Evolutionary conservation across 441 rosid genomes (phyloP), one percentile per base, ranked within the genome.

Genomic region (Theobroma grandiflorum): DNA sequence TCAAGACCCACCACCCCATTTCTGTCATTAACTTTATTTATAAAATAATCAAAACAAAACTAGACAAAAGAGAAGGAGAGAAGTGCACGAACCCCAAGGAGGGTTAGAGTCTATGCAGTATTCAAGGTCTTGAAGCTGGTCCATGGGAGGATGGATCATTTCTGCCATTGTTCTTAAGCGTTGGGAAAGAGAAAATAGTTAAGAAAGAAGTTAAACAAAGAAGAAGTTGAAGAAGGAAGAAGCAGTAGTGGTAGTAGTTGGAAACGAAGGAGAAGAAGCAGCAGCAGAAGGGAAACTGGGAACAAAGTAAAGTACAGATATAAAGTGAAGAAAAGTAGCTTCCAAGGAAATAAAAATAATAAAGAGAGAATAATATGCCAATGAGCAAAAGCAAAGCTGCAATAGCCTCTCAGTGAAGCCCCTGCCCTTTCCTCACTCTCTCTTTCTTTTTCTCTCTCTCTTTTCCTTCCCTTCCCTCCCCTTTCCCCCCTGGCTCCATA

Each of bases 91-190:
- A 92, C 96, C 90, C 96, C 96, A 92, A 68, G 96, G 85, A 85
- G 96, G 94, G 82, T 91, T 92, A 78, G 96, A 92, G 91, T 92
- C 92, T 86, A 92, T 92, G 92, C 96, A 92, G 89, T 92, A 92
- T 77, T 92, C 93, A 58, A 92, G 96, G 93, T 92, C 93, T 80
- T 92, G 96, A 68, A 91, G 94, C 78, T 92, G 96, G 43, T 92
- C 96, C 94, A 91, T 89, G 49, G 96, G 96, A 81, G 85, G 96
- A 79, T 92, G 94, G 53, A 75, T 86, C 55, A 92, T 91, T 65
- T 91, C 99, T 37, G 98, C 98, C 99, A 94, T 93, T 87, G 72
- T 68, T 76, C 31, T 61, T 50, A 68, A 22, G 35, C 57, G 61
- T 16, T 8, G n/a, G 66, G 57, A 57, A 14, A 11, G 68, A 72